These are phyloP conservation scores for Petunia hybrid DNA, from an alignment of 305 asterid genomes.

Conservation along the genomic window DNA sequence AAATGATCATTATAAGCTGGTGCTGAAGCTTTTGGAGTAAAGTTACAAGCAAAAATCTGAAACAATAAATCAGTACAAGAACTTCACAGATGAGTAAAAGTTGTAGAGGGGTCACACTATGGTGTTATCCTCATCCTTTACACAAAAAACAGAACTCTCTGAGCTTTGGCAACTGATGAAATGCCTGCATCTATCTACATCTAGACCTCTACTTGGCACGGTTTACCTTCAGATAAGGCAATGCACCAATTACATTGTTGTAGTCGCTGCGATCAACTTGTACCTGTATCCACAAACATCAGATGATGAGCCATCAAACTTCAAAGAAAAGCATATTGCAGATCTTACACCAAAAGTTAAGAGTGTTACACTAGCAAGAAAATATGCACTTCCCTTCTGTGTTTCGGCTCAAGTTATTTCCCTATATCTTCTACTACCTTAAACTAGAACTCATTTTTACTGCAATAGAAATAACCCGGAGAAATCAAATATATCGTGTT, in stretches of 20 bases:
- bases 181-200: neutral
- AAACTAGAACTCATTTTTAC: neutral
- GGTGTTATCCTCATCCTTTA: constrained; percentile 24
- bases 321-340: neutral
- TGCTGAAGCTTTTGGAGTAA: neutral
- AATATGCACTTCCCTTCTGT: neutral
- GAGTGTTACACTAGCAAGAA: neutral
- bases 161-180: constrained; percentile 6
- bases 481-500: neutral
- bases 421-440: neutral
- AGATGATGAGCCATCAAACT: neutral
- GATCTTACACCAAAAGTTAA: neutral
- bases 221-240: constrained; percentile 92
- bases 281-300: constrained; percentile 50
- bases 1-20: constrained; percentile 13
- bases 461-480: neutral
- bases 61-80: constrained; percentile 22
- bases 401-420: neutral
- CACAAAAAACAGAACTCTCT: neutral
- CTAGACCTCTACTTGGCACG: constrained; percentile 59
- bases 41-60: constrained; percentile 4
- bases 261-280: constrained; percentile 95
- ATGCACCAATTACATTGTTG: constrained; percentile 86
- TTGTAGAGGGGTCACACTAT: neutral
- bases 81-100: neutral